phyloP scores from a whole-genome alignment of 139 green algal genomes.

The Chlorella ohadii region DNA sequence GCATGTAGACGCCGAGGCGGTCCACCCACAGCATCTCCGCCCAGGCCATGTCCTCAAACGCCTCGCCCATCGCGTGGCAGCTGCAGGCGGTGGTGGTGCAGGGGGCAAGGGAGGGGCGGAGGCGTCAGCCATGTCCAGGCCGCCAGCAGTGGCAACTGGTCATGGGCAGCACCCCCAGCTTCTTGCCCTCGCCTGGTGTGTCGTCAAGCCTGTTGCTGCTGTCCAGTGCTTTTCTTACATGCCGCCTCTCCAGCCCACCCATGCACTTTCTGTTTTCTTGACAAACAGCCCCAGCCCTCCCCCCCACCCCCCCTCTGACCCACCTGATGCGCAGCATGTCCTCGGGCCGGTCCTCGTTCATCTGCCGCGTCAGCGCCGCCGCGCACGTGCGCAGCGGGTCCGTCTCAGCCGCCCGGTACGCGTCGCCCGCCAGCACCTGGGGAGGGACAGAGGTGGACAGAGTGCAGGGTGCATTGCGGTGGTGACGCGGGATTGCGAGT shows the following conservation, averaged over 20 bases:
- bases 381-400: constrained; percentile 71
- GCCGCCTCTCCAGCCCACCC: too few species aligned
- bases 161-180: too few species aligned
- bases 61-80: constrained; percentile 1
- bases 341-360: constrained; percentile 74
- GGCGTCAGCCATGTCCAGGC: too few species aligned
- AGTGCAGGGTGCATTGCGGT: too few species aligned
- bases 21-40: constrained; percentile 93
- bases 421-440: constrained; percentile 31
- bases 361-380: constrained; percentile 61
- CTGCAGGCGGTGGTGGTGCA: background rate
- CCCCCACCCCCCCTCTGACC: background rate
- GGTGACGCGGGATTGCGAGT: too few species aligned
- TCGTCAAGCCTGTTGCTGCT: too few species aligned
- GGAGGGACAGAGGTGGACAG: too few species aligned
- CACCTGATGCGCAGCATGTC: constrained; percentile 82
- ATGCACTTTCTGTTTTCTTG: too few species aligned
- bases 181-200: too few species aligned
- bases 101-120: background rate
- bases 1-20: constrained; percentile 81
- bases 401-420: constrained; percentile 57
- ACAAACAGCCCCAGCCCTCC: too few species aligned
- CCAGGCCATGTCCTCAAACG: constrained; percentile 70
- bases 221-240: too few species aligned
- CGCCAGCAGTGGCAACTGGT: too few species aligned